Conservation (phyloP, 768 basidiomycete species). For the Rhizopogon vulgaris region DNA sequence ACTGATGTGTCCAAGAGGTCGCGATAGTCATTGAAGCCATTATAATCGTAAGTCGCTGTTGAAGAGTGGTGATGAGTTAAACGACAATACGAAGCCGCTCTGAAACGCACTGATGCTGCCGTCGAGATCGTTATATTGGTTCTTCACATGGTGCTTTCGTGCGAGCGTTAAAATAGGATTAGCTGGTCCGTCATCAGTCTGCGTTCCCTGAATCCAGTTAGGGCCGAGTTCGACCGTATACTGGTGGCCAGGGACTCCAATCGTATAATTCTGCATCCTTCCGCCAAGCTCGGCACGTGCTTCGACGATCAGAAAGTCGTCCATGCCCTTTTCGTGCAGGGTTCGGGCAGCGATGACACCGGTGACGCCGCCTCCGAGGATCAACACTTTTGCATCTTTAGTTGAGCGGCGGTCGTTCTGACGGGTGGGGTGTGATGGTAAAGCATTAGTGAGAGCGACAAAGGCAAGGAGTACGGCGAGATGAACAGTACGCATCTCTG, state of each 20-base stretch:
- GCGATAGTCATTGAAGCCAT: constrained; percentile 42
- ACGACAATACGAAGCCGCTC: neutral
- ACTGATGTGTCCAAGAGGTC: constrained; percentile 38
- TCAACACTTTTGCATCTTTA: constrained; percentile 36
- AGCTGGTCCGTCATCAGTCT: constrained; percentile 38
- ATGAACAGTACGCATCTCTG: neutral
- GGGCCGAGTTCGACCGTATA: constrained; percentile 51
- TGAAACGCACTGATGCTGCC: constrained; percentile 37
- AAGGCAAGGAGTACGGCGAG: neutral
- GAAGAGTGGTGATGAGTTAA: neutral
- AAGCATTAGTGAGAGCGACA: neutral
- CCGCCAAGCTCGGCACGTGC: constrained; percentile 56
- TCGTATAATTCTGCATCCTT: constrained; percentile 42
- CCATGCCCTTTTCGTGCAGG: constrained; percentile 44
- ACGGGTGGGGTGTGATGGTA: neutral
- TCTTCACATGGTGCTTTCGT: constrained; percentile 46
- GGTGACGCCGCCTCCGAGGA: constrained; percentile 62
- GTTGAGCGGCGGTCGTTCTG: neutral
- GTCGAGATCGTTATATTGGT: constrained; percentile 38
- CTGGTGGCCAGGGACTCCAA: constrained; percentile 33
- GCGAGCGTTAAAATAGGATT: constrained; percentile 60
- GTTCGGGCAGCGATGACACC: constrained; percentile 62
- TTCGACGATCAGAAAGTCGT: constrained; percentile 58
- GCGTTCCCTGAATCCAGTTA: constrained; percentile 57
- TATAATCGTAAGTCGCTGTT: constrained; percentile 50